Evolutionary conservation across 164 flowering plant species (phyloP).

Genomic region (Cinnamomum micranthum): DNA sequence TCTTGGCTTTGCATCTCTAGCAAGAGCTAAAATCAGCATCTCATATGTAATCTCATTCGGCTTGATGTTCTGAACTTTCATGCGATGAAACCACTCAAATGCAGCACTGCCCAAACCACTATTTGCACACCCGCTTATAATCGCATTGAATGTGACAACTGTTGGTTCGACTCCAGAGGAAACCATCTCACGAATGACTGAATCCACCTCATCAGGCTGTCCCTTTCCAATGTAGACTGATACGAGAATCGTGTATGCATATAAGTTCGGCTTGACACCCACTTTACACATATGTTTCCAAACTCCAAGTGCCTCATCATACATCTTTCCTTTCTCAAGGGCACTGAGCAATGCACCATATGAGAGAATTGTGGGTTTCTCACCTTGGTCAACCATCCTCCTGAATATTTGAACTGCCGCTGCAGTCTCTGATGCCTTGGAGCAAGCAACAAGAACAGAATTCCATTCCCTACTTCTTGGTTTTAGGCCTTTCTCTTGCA

Average conservation of each 20-base stretch:
- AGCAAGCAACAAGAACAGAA: slow-evolving; percentile 93
- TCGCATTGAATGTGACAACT: slow-evolving; percentile 89
- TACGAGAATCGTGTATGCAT: slow-evolving; percentile 89
- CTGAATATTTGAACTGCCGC: slow-evolving; percentile 82
- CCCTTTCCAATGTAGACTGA: slow-evolving; percentile 70
- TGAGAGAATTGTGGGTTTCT: slow-evolving; percentile 82
- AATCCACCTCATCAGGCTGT: slow-evolving; percentile 51
- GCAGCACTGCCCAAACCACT: slow-evolving; percentile 60
- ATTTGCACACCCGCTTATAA: slow-evolving; percentile 69
- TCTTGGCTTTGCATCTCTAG: slow-evolving; percentile 78
- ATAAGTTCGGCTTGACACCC: slow-evolving; percentile 70
- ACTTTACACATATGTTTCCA: slow-evolving; percentile 91
- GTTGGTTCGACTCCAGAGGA: slow-evolving; percentile 58
- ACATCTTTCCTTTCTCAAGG: slow-evolving; percentile 84
- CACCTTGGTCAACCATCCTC: slow-evolving; percentile 87
- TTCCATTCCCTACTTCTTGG: slow-evolving; percentile 88
- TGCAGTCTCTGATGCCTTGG: slow-evolving; percentile 81
- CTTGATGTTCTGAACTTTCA: slow-evolving; percentile 48
- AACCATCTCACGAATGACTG: slow-evolving; percentile 62
- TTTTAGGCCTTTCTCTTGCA: slow-evolving; percentile 92
- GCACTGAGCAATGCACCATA: slow-evolving; percentile 95
- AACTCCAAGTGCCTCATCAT: slow-evolving; percentile 75
- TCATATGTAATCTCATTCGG: slow-evolving; percentile 88
- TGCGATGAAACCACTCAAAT: slow-evolving; percentile 87
- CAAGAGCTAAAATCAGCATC: slow-evolving; percentile 75